Evolutionary conservation across 2,329 filamentous ascomycete species (phyloP), one percentile per base, ranked within the genome.

Genomic region (Sarocladium strictum): DNA sequence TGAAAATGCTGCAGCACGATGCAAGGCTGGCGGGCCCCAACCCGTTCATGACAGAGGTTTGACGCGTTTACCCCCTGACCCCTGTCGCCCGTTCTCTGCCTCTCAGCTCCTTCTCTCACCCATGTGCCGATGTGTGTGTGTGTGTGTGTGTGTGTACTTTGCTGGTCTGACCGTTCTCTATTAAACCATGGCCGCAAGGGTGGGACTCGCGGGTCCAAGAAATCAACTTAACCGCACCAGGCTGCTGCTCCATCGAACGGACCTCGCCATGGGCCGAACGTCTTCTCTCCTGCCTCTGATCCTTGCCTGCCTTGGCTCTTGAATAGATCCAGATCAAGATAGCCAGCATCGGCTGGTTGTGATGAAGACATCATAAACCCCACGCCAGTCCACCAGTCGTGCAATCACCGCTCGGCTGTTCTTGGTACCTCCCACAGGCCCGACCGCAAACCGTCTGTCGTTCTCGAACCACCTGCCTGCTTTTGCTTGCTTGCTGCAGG

Each of bases 21-120:
- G 47, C 47, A 51, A 51, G 47, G 47, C 47, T 51, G 47, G 47
- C 47, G 47, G 47, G 47, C 47, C 47, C 26, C 14, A 49, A 49
- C 23, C 47, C 10, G 47, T 51, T 51, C 47, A 51, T 35, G 47
- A 51, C 47, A 51, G 27, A 27, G 47, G 15, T 51, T 51, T 51
- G 47, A 51, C 47, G 47, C 47, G 47, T 51, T 35, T 32, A 15
- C 47, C 19, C 47, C 26, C 27, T 21, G 12, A 32, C 47, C 47
- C 47, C 47, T 51, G 47, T 35, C 26, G n/a, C 27, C 43, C 43
- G 43, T 47, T 35, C 27, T 35, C 26, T 51, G 4, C 47, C 12
- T 21, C 11, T 17, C n/a, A 51, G 23, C 23, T 49, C 43, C 23
- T 21, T 12, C 40, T 38, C 35, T 19, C 35, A 15, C 35, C 35